phyloP scores from a whole-genome alignment of 2,329 filamentous ascomycete genomes.

The Aureobasidium leucospermi region DNA sequence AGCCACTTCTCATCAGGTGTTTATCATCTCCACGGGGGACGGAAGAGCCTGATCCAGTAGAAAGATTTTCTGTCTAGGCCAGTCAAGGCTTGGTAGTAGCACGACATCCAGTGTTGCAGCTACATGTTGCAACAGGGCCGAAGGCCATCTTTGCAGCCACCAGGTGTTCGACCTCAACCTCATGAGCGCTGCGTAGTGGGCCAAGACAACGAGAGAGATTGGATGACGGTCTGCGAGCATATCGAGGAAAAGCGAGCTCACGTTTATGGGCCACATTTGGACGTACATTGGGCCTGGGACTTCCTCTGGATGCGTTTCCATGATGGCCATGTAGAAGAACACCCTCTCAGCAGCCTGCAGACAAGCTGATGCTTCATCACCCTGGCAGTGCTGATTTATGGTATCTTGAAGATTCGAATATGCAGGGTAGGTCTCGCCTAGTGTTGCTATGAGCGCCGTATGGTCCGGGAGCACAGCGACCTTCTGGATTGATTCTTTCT shows the following conservation, averaged over 20 bases:
- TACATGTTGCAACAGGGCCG: neutral
- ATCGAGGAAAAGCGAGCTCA: neutral
- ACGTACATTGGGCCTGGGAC: neutral
- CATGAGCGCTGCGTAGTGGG: slow-evolving; percentile 7
- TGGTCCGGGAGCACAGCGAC: neutral
- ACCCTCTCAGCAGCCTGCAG: neutral
- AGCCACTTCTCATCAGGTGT: neutral
- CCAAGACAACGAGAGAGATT: slow-evolving; percentile 1
- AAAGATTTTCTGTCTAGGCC: neutral
- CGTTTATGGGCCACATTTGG: slow-evolving; percentile 11
- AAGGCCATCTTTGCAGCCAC: slow-evolving; percentile 3
- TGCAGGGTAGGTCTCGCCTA: neutral
- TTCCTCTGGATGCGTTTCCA: neutral
- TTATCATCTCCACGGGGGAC: neutral
- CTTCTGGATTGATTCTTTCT: neutral
- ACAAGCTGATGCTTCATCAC: neutral
- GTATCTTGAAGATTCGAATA: neutral
- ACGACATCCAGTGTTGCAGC: neutral
- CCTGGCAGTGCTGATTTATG: neutral
- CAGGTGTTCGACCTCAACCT: slow-evolving; percentile 7
- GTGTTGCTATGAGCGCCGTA: neutral
- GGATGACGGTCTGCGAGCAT: neutral
- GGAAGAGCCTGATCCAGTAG: neutral
- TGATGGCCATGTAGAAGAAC: slow-evolving; percentile 9
- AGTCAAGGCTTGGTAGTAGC: neutral